Percentiles rank a stretch among this genome's conserved stretches.
These are phyloP conservation scores for Cladorrhinum samala DNA, from an alignment of 495 filamentous ascomycete genomes.

Conservation along the genomic window DNA sequence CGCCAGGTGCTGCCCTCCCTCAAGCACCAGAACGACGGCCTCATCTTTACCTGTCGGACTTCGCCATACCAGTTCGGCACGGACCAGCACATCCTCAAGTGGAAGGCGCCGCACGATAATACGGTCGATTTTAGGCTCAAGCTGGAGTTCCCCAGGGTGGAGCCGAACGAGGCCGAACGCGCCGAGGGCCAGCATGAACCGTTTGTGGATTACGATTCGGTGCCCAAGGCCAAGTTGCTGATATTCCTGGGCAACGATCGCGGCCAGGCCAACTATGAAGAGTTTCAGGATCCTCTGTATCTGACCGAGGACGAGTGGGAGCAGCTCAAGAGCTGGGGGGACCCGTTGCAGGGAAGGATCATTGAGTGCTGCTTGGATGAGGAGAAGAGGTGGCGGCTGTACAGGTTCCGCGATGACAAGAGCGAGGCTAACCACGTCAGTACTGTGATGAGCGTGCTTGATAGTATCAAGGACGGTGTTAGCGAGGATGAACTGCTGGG, in stretches of 20 bases:
- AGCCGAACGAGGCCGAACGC: slow-evolving; percentile 63
- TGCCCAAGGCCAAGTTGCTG: slow-evolving; percentile 44
- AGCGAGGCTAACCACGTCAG: slow-evolving; percentile 79
- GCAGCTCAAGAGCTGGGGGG: slow-evolving; percentile 57
- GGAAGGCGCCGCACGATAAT: slow-evolving; percentile 91
- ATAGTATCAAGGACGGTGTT: slow-evolving; percentile 72
- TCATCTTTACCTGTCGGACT: slow-evolving; percentile 90
- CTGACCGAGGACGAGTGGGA: slow-evolving; percentile 80
- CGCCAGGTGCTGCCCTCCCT: slow-evolving; percentile 72
- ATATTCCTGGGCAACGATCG: slow-evolving; percentile 43
- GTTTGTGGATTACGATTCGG: slow-evolving; percentile 50
- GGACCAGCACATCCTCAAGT: slow-evolving; percentile 89
- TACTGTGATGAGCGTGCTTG: slow-evolving; percentile 72
- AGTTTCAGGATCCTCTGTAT: slow-evolving; percentile 56
- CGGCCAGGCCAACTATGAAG: slow-evolving; percentile 48
- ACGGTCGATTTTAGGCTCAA: slow-evolving; percentile 82
- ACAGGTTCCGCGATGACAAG: slow-evolving; percentile 88
- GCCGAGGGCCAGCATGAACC: slow-evolving; percentile 52
- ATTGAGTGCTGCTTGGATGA: slow-evolving; percentile 82
- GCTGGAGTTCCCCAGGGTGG: slow-evolving; percentile 66
- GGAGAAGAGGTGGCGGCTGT: slow-evolving; percentile 70
- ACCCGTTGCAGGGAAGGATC: slow-evolving; percentile 74
- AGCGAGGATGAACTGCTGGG: slow-evolving; percentile 50
- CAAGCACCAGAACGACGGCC: slow-evolving; percentile 87
- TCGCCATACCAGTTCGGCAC: slow-evolving; percentile 84